Conservation (phyloP, 805 yeast genomes). For the Starmerella vaccinii region DNA sequence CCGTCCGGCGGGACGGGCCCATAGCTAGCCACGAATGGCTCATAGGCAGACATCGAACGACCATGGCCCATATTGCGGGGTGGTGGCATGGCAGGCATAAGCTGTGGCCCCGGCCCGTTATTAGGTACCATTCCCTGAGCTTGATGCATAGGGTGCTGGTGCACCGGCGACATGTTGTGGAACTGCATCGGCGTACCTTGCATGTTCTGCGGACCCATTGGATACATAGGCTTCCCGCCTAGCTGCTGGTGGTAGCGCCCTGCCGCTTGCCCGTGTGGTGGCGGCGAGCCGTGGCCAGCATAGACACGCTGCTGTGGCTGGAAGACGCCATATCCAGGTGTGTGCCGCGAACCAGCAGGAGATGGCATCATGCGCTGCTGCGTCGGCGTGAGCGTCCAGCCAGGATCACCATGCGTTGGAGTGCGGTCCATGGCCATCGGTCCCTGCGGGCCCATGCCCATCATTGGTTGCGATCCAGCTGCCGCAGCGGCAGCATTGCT, state of each 20-base stretch:
- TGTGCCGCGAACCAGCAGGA: slow-evolving; percentile 3
- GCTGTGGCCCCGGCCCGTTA: slow-evolving; percentile 1
- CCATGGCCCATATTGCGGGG: not conserved
- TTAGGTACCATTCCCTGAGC: slow-evolving; percentile 4
- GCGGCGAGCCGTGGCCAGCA: slow-evolving; percentile 3
- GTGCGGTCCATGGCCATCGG: not conserved
- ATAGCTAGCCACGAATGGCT: not conserved
- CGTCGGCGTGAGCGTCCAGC: not conserved
- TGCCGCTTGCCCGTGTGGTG: not conserved
- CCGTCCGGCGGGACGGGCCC: not conserved
- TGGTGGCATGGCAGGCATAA: slow-evolving; percentile 2
- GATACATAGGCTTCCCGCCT: not conserved
- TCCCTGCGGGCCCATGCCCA: not conserved
- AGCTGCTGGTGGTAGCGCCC: slow-evolving; percentile 4
- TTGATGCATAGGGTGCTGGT: slow-evolving; percentile 13
- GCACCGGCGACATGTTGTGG: slow-evolving; percentile 11
- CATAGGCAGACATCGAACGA: not conserved
- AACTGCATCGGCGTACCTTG: not conserved
- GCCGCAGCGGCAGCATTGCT: slow-evolving; percentile 10
- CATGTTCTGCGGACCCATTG: not conserved
- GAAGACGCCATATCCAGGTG: slow-evolving; percentile 1
- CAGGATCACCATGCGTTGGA: not conserved
- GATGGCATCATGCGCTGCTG: not conserved
- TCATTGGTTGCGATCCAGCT: not conserved
- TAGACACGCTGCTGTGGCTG: slow-evolving; percentile 7